These are phyloP conservation scores for Nannochloropsis oceanica DNA, from an alignment of 108 stramenopile species.

Conservation along the genomic window DNA sequence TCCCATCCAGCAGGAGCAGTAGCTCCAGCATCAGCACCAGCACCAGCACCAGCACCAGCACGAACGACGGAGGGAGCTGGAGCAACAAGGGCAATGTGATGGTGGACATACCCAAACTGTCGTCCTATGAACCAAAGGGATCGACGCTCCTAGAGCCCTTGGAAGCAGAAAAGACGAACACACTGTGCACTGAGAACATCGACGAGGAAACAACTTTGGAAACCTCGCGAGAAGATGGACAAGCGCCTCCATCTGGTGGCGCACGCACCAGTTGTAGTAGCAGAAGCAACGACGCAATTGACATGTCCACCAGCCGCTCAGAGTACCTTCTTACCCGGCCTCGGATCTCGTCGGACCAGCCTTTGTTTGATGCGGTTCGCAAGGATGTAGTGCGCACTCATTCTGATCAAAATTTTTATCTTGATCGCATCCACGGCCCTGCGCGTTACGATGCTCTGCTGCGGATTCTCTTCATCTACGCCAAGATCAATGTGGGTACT, in stretches of 20 bases:
- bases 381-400: slow-evolving; percentile 77
- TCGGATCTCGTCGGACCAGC: slow-evolving; percentile 2
- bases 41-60: neutral
- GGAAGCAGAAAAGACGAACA: neutral
- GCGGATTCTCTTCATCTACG: slow-evolving; percentile 79
- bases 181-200: neutral
- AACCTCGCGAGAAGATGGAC: no score
- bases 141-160: no score
- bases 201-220: neutral
- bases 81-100: neutral
- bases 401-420: slow-evolving; percentile 59
- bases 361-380: slow-evolving; percentile 58
- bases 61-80: neutral
- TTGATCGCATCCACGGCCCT: slow-evolving; percentile 15
- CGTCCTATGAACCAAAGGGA: neutral
- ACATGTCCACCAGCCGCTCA: neutral
- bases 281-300: neutral
- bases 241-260: neutral
- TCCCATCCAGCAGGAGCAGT: neutral
- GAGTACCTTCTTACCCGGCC: slow-evolving; percentile 9
- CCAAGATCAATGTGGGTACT: slow-evolving; percentile 80
- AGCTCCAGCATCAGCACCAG: neutral
- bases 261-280: neutral
- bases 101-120: neutral
- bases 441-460: slow-evolving; percentile 66